phyloP scores from a whole-genome alignment of 805 yeast genomes.

The Maudiozyma bulderi region DNA sequence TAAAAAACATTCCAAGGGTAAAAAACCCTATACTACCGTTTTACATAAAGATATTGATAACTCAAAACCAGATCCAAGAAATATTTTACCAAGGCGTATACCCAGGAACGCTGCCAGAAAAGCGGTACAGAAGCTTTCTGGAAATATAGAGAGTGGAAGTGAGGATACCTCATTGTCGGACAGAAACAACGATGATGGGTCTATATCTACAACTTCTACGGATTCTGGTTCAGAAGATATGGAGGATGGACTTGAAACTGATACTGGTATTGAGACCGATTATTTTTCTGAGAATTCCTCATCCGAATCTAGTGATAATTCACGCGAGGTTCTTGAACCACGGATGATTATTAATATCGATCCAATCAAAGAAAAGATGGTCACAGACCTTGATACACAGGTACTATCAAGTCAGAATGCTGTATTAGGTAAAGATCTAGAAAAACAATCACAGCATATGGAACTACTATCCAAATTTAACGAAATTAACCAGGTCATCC shows the following conservation, averaged over 20 bases:
- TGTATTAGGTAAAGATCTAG: not conserved
- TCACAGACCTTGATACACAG: not conserved
- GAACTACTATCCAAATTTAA: not conserved
- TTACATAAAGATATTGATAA: slow-evolving; percentile 24
- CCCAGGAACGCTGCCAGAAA: slow-evolving; percentile 25
- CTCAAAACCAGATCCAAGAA: slow-evolving; percentile 25
- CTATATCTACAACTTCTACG: not conserved
- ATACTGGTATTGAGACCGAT: slow-evolving; percentile 7
- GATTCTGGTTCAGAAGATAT: not conserved
- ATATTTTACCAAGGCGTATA: slow-evolving; percentile 19
- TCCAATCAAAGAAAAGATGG: not conserved
- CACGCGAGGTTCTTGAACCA: not conserved
- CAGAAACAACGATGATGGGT: not conserved
- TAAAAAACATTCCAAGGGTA: slow-evolving; percentile 5
- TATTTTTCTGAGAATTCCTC: slow-evolving; percentile 1
- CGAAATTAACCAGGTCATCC: not conserved
- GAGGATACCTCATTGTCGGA: not conserved
- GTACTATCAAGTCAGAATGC: not conserved
- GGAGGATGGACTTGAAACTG: not conserved
- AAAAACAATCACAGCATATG: not conserved
- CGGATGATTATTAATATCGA: not conserved
- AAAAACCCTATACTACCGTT: slow-evolving; percentile 25
- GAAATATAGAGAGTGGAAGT: slow-evolving; percentile 4
- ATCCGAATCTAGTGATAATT: not conserved
- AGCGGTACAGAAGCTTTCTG: slow-evolving; percentile 21